phyloP scores from a whole-genome alignment of 805 yeast species.

The Zygoascus bituminiphila region DNA sequence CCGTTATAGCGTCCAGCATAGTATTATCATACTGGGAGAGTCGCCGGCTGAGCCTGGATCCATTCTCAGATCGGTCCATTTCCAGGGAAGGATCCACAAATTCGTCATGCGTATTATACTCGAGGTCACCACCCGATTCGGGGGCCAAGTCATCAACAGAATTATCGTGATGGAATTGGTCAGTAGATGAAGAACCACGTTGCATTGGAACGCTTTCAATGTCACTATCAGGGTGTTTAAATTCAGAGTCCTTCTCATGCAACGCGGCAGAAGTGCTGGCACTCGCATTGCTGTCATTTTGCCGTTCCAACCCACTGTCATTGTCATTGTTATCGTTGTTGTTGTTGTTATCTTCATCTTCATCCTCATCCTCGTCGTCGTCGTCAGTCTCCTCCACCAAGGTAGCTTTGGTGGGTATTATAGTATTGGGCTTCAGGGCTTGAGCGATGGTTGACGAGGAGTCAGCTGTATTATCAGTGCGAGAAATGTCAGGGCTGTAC shows the following conservation, averaged over 20 bases:
- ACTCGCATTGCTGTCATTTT: too few species aligned
- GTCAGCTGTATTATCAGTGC: not conserved
- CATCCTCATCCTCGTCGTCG: conserved; percentile 40
- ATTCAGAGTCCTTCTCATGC: not conserved
- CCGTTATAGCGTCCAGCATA: conserved; percentile 7
- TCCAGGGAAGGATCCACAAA: not conserved
- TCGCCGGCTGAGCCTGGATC: not conserved
- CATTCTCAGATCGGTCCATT: not conserved
- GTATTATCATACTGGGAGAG: conserved; percentile 1
- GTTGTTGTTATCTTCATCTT: not conserved
- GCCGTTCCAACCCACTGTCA: too few species aligned
- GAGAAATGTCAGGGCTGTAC: not conserved
- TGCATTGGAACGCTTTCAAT: not conserved
- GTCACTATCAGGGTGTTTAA: not conserved
- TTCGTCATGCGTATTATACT: not conserved
- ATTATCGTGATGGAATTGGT: not conserved
- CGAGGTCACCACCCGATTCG: not conserved
- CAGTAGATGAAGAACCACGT: not conserved
- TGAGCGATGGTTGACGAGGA: not conserved
- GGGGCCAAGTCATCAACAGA: not conserved
- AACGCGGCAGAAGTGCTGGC: not conserved
- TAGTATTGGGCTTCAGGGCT: conserved; percentile 46
- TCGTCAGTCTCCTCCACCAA: conserved; percentile 87
- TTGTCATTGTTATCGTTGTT: too few species aligned
- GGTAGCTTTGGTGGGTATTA: conserved; percentile 78